Conservation (phyloP, 1,284 basidiomycete genomes). For the Leccinum cinnamomeum region DNA sequence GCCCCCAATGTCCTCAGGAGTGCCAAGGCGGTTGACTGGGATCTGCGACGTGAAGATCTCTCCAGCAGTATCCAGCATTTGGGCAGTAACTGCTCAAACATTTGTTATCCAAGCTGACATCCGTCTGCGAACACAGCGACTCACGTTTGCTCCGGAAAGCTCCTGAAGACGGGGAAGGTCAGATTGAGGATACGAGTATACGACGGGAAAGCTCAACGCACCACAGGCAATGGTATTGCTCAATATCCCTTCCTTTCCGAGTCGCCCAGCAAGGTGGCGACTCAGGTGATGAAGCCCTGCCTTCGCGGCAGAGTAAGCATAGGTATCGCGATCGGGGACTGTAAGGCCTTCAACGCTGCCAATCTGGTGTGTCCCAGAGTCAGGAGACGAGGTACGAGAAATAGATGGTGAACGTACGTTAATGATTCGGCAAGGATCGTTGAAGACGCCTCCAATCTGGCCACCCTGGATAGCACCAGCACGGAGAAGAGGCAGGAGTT, state of each 20-base stretch:
- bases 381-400: not conserved
- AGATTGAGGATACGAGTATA: not conserved
- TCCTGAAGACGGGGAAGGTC: slow-evolving; percentile 28
- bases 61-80: slow-evolving; percentile 51
- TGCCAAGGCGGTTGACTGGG: slow-evolving; percentile 58
- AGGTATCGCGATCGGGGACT: slow-evolving; percentile 61
- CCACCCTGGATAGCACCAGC: slow-evolving; percentile 50
- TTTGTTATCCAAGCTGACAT: not conserved
- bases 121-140: slow-evolving; percentile 11
- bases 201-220: slow-evolving; percentile 26
- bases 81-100: slow-evolving; percentile 54
- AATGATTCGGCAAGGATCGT: slow-evolving; percentile 60
- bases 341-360: slow-evolving; percentile 61
- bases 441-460: slow-evolving; percentile 37
- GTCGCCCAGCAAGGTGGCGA: slow-evolving; percentile 57
- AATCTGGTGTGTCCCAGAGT: slow-evolving; percentile 42
- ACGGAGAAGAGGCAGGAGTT: slow-evolving; percentile 60
- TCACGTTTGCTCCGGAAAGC: slow-evolving; percentile 54
- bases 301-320: slow-evolving; percentile 70
- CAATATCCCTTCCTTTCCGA: slow-evolving; percentile 61
- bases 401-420: slow-evolving; percentile 44
- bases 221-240: slow-evolving; percentile 73
- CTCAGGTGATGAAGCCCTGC: slow-evolving; percentile 63
- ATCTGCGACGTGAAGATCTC: slow-evolving; percentile 46
- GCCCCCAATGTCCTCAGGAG: slow-evolving; percentile 63